Evolutionary conservation across 23 red algal species (phyloP).

Genomic region (Gracilaria domingensis): DNA sequence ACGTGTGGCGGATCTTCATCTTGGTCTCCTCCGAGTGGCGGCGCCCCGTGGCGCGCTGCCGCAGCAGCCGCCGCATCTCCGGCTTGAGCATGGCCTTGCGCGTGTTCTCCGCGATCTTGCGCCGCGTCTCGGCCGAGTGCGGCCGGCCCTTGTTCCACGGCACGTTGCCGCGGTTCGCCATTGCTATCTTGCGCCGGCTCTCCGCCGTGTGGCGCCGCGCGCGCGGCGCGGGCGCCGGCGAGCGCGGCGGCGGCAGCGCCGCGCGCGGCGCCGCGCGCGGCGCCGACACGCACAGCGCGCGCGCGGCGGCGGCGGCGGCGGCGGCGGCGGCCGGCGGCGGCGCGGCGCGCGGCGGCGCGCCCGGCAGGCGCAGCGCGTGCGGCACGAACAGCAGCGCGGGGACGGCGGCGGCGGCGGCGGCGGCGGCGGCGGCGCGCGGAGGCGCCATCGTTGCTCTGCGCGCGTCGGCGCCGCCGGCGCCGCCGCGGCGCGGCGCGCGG

Average conservation of each 20-base stretch:
- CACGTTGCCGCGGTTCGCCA: slow-evolving; percentile 78
- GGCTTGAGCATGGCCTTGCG: slow-evolving; percentile 71
- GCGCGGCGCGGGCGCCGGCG: not conserved
- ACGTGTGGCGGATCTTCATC: slow-evolving; percentile 59
- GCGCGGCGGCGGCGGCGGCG: not conserved
- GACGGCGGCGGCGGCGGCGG: not conserved
- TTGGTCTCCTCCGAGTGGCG: slow-evolving; percentile 67
- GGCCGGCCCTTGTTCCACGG: slow-evolving; percentile 94
- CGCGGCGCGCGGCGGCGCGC: not conserved
- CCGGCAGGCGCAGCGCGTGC: not conserved
- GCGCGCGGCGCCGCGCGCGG: too few species aligned
- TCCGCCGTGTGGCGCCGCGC: slow-evolving; percentile 56
- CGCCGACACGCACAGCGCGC: not conserved
- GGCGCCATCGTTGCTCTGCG: not conserved
- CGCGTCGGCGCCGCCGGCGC: not conserved
- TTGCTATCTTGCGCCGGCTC: slow-evolving; percentile 77
- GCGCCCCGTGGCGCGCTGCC: slow-evolving; percentile 28
- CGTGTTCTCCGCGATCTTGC: slow-evolving; percentile 80
- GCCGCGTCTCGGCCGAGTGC: slow-evolving; percentile 84
- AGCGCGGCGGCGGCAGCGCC: not conserved
- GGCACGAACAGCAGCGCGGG: not conserved
- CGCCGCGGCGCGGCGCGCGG: not conserved
- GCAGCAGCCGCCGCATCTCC: slow-evolving; percentile 56
- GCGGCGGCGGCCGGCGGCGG: not conserved
- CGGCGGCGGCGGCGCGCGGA: not conserved